Evolutionary conservation across 495 filamentous ascomycete genomes (phyloP).

Genomic region (Echria macrotheca): DNA sequence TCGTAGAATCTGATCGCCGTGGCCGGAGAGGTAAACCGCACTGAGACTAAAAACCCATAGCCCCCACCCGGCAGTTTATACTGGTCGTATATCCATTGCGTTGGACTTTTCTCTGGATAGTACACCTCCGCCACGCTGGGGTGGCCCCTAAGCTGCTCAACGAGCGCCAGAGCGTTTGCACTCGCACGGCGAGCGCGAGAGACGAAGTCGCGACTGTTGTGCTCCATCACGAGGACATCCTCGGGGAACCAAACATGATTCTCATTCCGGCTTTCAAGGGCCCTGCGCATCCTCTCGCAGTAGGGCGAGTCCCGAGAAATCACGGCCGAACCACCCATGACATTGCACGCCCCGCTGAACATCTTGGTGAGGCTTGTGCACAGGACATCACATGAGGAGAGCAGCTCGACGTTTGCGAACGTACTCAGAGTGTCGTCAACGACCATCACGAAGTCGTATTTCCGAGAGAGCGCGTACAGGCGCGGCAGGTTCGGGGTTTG

Average conservation of each 20-base stretch:
- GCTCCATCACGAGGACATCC: slow-evolving; percentile 19
- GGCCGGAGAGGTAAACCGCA: slow-evolving; percentile 8
- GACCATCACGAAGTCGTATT: slow-evolving; percentile 11
- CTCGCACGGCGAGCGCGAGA: slow-evolving; percentile 9
- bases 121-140: slow-evolving; percentile 15
- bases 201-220: slow-evolving; percentile 20
- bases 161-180: slow-evolving; percentile 12
- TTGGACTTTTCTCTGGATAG: slow-evolving; percentile 17
- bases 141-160: not conserved
- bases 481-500: slow-evolving; percentile 12
- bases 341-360: slow-evolving; percentile 24
- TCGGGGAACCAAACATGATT: slow-evolving; percentile 14
- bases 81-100: slow-evolving; percentile 14
- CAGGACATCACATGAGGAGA: slow-evolving; percentile 14
- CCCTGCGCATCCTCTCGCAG: not conserved
- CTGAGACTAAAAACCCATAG: slow-evolving; percentile 23
- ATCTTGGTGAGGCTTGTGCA: slow-evolving; percentile 28
- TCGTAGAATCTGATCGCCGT: slow-evolving; percentile 22
- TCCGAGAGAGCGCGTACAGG: not conserved
- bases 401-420: slow-evolving; percentile 9
- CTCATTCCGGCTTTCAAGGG: not conserved
- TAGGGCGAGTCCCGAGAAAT: not conserved
- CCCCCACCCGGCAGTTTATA: slow-evolving; percentile 2
- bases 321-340: slow-evolving; percentile 21
- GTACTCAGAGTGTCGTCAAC: slow-evolving; percentile 29